Evolutionary conservation across 805 yeast genomes (phyloP), one percentile per base, ranked within the genome.

Genomic region (Isabelozyma rhagii): DNA sequence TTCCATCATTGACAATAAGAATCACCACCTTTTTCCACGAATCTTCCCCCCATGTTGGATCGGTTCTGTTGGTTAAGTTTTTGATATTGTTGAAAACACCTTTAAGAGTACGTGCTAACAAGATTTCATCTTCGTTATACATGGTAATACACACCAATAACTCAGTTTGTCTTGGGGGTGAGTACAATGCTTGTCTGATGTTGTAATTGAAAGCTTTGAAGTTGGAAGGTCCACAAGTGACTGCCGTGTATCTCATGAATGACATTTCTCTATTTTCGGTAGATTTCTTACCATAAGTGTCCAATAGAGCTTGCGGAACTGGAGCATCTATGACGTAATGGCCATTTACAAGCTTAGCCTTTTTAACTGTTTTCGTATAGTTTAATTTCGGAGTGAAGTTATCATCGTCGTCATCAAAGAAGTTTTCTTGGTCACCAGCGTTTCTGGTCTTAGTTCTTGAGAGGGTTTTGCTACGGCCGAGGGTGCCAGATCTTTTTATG

Each of bases 21-120:
- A 94, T 94, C 9, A 90, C 97, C 34, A 93, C 83, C 61, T 90
- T 93, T 58, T 92, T 90, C 98, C 98, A 93, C 0, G 96, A 83
- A 50, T 89, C 96, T 42, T 83, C 83, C n/a, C 98, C 98, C 99
- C 99, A 93, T 1, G 83, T 79, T 11, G 81, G 79, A 53, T 83
- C 79, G 31, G 84, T 75, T 52, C 87, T 79, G 47, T 83, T 79
- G 43, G 81, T 77, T 61, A 94, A 75, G 64, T 91, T 85, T 54
- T 82, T 78, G 55, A 93, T 86, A 65, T 94, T 93, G 51, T 89
- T 88, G 72, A 93, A 89, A 10, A 90, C 89, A 56, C 97, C 97
- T 62, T 89, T 88, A 56, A 93, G 75, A 4, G 97, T 92, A 58
- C 93, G 75, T 2, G 92, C 97, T 46, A 92, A 70, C 36, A 88